phyloP scores from a whole-genome alignment of 2,329 filamentous ascomycete genomes.

The Alternaria consortialis region DNA sequence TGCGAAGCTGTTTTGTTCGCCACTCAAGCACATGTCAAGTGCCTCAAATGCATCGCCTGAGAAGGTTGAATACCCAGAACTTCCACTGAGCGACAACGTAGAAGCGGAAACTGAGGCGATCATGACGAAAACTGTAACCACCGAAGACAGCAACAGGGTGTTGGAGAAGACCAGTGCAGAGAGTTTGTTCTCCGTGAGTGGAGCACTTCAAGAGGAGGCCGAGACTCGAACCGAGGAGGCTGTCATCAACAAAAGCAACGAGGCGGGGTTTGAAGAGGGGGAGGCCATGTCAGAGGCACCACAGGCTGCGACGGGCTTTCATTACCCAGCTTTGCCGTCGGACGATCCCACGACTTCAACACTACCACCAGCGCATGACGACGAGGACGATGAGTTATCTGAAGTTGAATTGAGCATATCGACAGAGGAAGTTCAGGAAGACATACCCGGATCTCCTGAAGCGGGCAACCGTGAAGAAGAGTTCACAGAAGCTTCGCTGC shows the following conservation, averaged over 20 bases:
- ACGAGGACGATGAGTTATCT: constrained; percentile 11
- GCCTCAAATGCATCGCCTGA: constrained; percentile 8
- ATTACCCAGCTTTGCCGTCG: constrained; percentile 23
- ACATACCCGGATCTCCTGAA: background rate
- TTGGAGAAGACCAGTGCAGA: background rate
- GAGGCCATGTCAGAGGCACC: background rate
- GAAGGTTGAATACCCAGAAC: constrained; percentile 28
- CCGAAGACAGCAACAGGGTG: background rate
- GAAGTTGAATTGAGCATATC: background rate
- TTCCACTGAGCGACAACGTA: constrained; percentile 17
- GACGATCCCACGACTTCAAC: background rate
- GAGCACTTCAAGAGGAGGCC: background rate
- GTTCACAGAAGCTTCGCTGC: constrained; percentile 44
- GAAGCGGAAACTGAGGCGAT: background rate
- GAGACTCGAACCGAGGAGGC: background rate
- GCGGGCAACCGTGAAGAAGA: constrained; percentile 25
- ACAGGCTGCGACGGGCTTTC: constrained; percentile 5
- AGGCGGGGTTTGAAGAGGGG: background rate
- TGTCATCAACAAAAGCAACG: background rate
- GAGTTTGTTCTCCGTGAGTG: background rate
- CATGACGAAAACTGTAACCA: background rate
- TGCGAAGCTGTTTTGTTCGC: constrained; percentile 34
- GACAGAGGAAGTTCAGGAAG: background rate
- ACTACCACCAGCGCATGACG: background rate
- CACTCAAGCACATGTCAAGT: constrained; percentile 16